Base-by-base conservation (phyloP, 495 filamentous ascomycete genomes). In the Aspergillus avenaceus region DNA sequence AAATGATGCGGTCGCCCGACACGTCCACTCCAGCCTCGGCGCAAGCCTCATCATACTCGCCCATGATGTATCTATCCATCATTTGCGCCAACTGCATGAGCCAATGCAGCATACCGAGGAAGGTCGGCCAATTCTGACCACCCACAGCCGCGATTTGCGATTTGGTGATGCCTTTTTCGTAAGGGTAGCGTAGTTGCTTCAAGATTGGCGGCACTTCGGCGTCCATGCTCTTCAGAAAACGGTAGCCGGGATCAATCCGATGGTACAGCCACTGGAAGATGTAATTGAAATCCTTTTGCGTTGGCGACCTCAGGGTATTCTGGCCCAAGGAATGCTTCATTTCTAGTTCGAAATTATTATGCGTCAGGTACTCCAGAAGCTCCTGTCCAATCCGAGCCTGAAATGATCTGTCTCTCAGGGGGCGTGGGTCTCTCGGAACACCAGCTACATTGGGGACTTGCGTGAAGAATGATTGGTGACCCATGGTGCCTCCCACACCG, bases 201-300 rank as follows among this genome's bases (percentile, higher is more conserved):
- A 99, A 70, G 31, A 97, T 84, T 0, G 87, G 84, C 11, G 91
- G 90, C 0, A 97, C 91, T 63, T 99, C 93, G 14, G 89, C 84
- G 65, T 97, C 93, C 61, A 97, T 95, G 28, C 84, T 84, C 62
- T 93, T 95, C 53, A 86, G 84, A 61, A 97, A 96, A 13, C 84
- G 82, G 62, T 97, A 95, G 47, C 84, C 84, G 0, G 93, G 91
- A 62, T 99, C 93, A 50, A 99, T 90, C 34, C 89, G 86, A 56
- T 87, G 87, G 64, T 99, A 99, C 1, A 99, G 78, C 87, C 90
- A 99, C 67, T 97, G 90, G 66, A 99, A 99, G 69, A 97, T 91
- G 56, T 78, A 84, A 61, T 91, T 89, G 70, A 97, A 99, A 64
- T 99, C 93, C 62, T 97, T 99, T 58, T 96, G 90, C 4, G 91